Base-by-base conservation (phyloP, 2,329 filamentous ascomycete species). In the Purpureocillium takamizusanense region DNA sequence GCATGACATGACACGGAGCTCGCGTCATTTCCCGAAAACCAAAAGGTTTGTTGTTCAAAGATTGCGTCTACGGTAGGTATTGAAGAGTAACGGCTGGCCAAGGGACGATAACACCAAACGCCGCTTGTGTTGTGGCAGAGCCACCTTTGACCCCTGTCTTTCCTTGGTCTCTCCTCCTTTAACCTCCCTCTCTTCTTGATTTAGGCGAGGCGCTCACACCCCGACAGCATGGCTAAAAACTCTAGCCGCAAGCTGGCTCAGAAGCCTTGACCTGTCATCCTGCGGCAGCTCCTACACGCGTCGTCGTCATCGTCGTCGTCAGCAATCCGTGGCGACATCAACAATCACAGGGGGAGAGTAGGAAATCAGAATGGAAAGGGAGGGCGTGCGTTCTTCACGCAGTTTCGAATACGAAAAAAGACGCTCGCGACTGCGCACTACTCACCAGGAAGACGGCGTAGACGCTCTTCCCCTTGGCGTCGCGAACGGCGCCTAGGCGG, bases 381-480 rank as follows among this genome's bases (percentile, higher is more conserved):
- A 23, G 11, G 23, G 3, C 13, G 30, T 16, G 12, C 7, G 30
- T 9, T 27, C 9, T 17, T n/a, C n/a, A n/a, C n/a, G n/a, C n/a
- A n/a, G n/a, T n/a, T n/a, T n/a, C n/a, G n/a, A n/a, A n/a, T n/a
- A n/a, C n/a, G n/a, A n/a, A n/a, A n/a, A n/a, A n/a, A n/a, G n/a
- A n/a, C n/a, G n/a, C n/a, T n/a, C n/a, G n/a, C n/a, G n/a, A n/a
- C n/a, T n/a, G n/a, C n/a, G n/a, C n/a, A n/a, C n/a, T n/a, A 15
- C 60, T 61, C 51, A 69, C 70, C 65, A 76, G 79, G 59, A 90
- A 97, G 13, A 95, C 92, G 21, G 80, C 72, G 61, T 94, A 97
- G 6, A 98, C 92, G 55, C 86, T 94, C 79, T 95, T 97, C 16
- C 89, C 89, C 63, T 81, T 88, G 25, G 84, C 79, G 63, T 98